Percentiles rank a stretch among this genome's conserved stretches.
Evolutionary conservation across 2,329 filamentous ascomycete species (phyloP).

Genomic region (Rachicladosporium sp.): DNA sequence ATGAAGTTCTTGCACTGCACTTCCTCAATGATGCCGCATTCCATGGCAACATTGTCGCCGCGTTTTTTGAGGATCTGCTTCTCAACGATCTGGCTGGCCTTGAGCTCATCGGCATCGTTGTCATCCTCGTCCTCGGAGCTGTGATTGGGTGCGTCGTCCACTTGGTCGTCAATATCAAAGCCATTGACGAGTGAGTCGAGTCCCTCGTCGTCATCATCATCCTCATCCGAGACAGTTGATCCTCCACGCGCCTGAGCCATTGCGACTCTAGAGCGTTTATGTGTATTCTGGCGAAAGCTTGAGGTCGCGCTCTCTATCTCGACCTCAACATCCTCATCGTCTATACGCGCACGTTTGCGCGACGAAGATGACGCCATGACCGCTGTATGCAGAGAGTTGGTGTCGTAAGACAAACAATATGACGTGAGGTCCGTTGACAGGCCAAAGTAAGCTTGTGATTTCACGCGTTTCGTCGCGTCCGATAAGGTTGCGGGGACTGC

Average conservation of each 20-base stretch:
- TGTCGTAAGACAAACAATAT: too few relatives aligned
- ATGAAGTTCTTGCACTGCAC: constrained; percentile 90
- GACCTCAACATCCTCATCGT: constrained; percentile 11
- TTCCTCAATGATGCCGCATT: constrained; percentile 77
- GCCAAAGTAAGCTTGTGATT: too few relatives aligned
- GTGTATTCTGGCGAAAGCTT: constrained; percentile 15
- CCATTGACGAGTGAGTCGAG: constrained; percentile 6
- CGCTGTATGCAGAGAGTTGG: too few relatives aligned
- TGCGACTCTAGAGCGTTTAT: constrained; percentile 19
- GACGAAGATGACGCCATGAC: not conserved
- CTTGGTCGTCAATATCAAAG: constrained; percentile 4
- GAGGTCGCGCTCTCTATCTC: constrained; percentile 19
- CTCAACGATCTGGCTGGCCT: constrained; percentile 20
- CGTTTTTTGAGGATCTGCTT: constrained; percentile 14
- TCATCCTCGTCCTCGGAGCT: constrained; percentile 16
- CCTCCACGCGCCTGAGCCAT: constrained; percentile 17
- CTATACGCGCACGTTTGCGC: constrained; percentile 15
- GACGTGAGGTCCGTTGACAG: too few relatives aligned
- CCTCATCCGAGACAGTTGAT: constrained; percentile 19
- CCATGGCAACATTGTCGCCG: constrained; percentile 57
- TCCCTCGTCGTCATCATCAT: constrained; percentile 10
- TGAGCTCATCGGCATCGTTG: constrained; percentile 16
- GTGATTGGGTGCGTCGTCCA: not conserved
- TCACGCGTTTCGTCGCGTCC: too few relatives aligned
- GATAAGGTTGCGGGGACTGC: too few relatives aligned